Evolutionary conservation across 345 rosid genomes (phyloP), one percentile per base, ranked within the genome.

Genomic region (Boechera divaricarpa): DNA sequence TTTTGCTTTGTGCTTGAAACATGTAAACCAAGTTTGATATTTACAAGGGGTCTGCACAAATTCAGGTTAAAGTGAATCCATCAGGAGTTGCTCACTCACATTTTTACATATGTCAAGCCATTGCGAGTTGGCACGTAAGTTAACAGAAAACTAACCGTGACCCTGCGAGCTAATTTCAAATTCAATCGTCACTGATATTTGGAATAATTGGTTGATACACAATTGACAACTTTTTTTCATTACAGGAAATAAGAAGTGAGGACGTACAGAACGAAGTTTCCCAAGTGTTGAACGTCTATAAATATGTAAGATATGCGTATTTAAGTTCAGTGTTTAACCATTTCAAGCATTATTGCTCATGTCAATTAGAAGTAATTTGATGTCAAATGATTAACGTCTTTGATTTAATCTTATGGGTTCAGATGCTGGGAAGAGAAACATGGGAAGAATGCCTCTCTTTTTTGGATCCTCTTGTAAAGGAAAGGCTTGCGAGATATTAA

Each of bases 91-190:
- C 89, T 68, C 83, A 82, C 82, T 89, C 97, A 54, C 88, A 90
- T 78, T 87, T 81, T 74, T 87, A 74, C 73, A 84, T 94, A 87
- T 88, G 95, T 83, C 83, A 83, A 85, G 93, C 97, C 68, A 85
- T 94, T 75, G 97, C 97, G 41, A 92, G 97, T 81, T 94, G 97
- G 95, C 86, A 90, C 68, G 98, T 94, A 90, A 86, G 97, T 38
- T 2, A 18, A 16, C 21, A 48, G 66, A 82, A 47, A 0, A n/a
- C 53, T n/a, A 31, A 24, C 10, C 5, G 10, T 6, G 53, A 16
- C 9, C 26, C 53, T 48, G 6, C 51, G 5, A 21, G 33, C 54
- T 56, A 64, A 65, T 21, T 59, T 53, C 31, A 57, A 13, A 16
- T 42, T 63, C 8, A 38, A 39, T 39, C 45, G 7, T 33, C 6